phyloP scores from a whole-genome alignment of 1,284 basidiomycete species.

The Takashimella koratensis region DNA sequence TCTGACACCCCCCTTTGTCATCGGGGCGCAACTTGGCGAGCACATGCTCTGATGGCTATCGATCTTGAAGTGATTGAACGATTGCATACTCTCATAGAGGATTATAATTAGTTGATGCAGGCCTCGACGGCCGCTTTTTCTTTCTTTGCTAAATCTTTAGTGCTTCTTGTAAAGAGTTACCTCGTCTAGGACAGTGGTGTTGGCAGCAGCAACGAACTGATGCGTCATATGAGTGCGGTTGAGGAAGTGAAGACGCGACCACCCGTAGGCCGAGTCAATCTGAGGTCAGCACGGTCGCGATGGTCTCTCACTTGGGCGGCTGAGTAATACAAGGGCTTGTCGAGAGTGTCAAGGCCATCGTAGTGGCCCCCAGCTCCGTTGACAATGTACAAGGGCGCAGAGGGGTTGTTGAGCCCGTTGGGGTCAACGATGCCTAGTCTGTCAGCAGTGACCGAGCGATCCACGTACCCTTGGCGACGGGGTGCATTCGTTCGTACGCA shows the following conservation, averaged over 20 bases:
- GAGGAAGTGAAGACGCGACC: neutral
- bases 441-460: neutral
- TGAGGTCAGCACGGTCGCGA: neutral
- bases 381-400: slow-evolving; percentile 20
- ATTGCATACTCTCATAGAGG: no score
- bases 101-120: no score
- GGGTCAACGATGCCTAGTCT: slow-evolving; percentile 18
- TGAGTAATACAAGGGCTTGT: slow-evolving; percentile 3
- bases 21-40: no score
- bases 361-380: slow-evolving; percentile 33
- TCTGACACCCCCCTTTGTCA: no score
- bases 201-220: neutral
- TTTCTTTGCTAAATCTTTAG: neutral
- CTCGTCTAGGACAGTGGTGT: neutral
- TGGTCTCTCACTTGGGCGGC: neutral
- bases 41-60: neutral
- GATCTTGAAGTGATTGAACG: neutral
- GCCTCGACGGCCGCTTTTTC: no score
- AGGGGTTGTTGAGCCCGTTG: slow-evolving; percentile 14
- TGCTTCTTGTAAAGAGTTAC: neutral
- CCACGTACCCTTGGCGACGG: slow-evolving; percentile 14
- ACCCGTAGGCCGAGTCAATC: neutral
- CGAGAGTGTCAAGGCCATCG: slow-evolving; percentile 29
- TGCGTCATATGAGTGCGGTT: neutral
- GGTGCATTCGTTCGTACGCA: slow-evolving; percentile 20